These are phyloP conservation scores for Filobasidium floriforme DNA, from an alignment of 768 basidiomycete genomes.

Conservation along the genomic window DNA sequence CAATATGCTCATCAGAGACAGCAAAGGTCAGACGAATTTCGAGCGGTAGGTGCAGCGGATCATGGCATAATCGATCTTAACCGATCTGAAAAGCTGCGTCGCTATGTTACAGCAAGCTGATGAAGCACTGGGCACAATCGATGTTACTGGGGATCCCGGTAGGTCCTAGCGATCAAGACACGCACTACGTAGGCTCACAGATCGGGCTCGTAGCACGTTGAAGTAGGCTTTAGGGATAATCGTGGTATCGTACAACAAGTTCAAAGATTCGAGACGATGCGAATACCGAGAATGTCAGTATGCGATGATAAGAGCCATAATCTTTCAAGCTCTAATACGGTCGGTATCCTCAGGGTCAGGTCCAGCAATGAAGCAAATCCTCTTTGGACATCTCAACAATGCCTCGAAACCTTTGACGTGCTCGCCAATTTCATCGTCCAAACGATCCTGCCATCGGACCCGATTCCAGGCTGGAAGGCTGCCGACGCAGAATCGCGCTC, in stretches of 20 bases:
- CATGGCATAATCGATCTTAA: not conserved
- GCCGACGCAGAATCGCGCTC: constrained; percentile 3
- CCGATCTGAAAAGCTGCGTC: not conserved
- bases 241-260: constrained; percentile 33
- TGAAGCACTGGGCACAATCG: constrained; percentile 47
- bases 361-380: constrained; percentile 25
- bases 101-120: constrained; percentile 34
- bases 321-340: no score
- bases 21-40: constrained; percentile 38
- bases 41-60: constrained; percentile 30
- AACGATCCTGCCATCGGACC: constrained; percentile 37
- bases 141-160: constrained; percentile 44
- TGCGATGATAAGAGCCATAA: no score
- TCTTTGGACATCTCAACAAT: constrained; percentile 33
- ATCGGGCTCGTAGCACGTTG: constrained; percentile 27
- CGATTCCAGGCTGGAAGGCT: constrained; percentile 9
- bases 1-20: constrained; percentile 40
- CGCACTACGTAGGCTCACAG: constrained; percentile 6
- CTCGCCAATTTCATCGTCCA: constrained; percentile 28
- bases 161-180: constrained; percentile 7
- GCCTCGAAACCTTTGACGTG: constrained; percentile 33
- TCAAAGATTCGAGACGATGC: constrained; percentile 34
- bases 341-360: not conserved
- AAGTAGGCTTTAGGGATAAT: constrained; percentile 42
- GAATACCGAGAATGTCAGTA: constrained; percentile 38